Evolutionary conservation across 73 alveolate species (phyloP), one percentile per base, ranked within the genome.

Genomic region (Paramecium biaurelia): DNA sequence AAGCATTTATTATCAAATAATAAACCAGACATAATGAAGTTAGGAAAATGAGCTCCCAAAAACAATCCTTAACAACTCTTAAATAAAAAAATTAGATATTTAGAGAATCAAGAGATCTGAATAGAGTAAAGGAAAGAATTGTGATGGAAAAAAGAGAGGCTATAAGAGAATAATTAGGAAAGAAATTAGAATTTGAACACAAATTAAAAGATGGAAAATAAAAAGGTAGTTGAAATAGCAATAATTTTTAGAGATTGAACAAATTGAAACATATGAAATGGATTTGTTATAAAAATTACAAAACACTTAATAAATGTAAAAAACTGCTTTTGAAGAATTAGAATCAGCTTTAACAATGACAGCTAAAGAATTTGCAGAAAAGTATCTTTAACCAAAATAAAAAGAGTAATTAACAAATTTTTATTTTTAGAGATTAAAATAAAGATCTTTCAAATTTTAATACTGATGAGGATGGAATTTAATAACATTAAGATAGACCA

Each of bases 241-340:
- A 28, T 14, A 11, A 68, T 32, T 70, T 57, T 56, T 63, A 86
- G 89, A 86, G 26, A 59, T 89, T 76, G 84, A 89, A 38, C 47
- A 63, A 89, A 70, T 89, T 45, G 94, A 89, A 70, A 41, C 49
- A 43, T 32, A 35, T 23, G 94, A 89, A 37, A 67, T 70, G 74
- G 94, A 89, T 38, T 37, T 70, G 4, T 57, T 70, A 18, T 23
- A 67, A 23, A 89, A 82, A 47, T 72, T 70, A 9, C 21, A 89
- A 89, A 70, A 76, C 76, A 89, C 94, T n/a, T 28, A 89, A 28
- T 37, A 58, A 82, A 70, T 89, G 92, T 26, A 89, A 89, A 89
- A 89, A 21, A 41, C 79, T 15, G 92, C 94, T 6, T 89, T 70
- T 20, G 94, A 89, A 43, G 94, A 89, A 41, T 82, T 89, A 23